Percentiles rank a stretch among this genome's conserved stretches.
Conservation (phyloP, 495 filamentous ascomycete species). For the Xylaria intraflava region DNA sequence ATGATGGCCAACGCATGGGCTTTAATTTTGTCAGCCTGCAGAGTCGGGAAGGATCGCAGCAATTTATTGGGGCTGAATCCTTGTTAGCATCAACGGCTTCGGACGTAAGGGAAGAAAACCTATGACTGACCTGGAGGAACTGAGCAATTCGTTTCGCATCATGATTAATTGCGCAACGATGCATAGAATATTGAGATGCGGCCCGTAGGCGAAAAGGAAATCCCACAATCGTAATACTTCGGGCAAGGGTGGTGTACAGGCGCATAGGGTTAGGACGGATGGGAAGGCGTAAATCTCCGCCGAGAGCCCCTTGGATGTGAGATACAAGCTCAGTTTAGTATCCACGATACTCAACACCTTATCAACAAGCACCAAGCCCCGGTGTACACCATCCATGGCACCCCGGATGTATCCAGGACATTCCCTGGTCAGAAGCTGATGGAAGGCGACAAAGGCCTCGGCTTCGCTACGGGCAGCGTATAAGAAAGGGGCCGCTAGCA, state of each 20-base stretch:
- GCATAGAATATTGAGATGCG: conserved; percentile 90
- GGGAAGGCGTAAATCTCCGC: conserved; percentile 98
- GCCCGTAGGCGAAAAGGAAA: conserved; percentile 91
- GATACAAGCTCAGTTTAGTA: conserved; percentile 72
- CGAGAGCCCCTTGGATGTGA: conserved; percentile 76
- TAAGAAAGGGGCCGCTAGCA: conserved; percentile 94
- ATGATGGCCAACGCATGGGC: conserved; percentile 70
- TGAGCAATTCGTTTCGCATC: conserved; percentile 75
- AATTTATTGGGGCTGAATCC: conserved; percentile 75
- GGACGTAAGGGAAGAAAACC: neutral
- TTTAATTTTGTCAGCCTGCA: conserved; percentile 77
- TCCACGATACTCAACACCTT: conserved; percentile 85
- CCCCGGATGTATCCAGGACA: conserved; percentile 91
- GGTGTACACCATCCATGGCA: conserved; percentile 96
- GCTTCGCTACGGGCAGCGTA: conserved; percentile 93
- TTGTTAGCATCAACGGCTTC: conserved; percentile 10
- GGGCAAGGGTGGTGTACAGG: conserved; percentile 92
- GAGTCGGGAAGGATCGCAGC: conserved; percentile 77
- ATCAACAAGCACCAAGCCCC: conserved; percentile 83
- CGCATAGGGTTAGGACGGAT: conserved; percentile 87
- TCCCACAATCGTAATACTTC: conserved; percentile 97
- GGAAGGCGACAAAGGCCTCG: conserved; percentile 87
- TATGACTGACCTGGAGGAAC: conserved; percentile 67
- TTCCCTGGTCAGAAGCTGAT: conserved; percentile 80
- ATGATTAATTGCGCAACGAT: conserved; percentile 94